Conservation (phyloP, 768 basidiomycete species). For the Chalciporus sphaerocephalus region DNA sequence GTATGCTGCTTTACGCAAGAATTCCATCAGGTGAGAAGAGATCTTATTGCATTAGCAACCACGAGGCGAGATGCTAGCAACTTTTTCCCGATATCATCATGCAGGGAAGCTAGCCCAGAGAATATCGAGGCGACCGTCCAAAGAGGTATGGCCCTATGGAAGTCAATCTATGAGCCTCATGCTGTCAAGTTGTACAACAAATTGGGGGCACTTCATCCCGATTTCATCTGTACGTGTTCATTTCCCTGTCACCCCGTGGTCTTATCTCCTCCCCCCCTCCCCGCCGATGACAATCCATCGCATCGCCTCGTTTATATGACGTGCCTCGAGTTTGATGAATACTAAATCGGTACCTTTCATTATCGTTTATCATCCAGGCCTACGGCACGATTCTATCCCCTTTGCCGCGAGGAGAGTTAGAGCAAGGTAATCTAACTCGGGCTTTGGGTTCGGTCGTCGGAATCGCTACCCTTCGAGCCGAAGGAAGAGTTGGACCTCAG, state of each 20-base stretch:
- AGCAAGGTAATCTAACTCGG: slow-evolving; percentile 83
- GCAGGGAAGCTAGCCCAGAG: slow-evolving; percentile 55
- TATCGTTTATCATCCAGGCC: slow-evolving; percentile 83
- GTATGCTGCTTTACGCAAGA: slow-evolving; percentile 60
- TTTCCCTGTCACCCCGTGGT: slow-evolving; percentile 30
- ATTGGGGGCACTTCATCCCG: slow-evolving; percentile 84
- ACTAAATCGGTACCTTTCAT: slow-evolving; percentile 23
- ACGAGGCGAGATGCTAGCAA: slow-evolving; percentile 25
- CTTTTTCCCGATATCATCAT: slow-evolving; percentile 8
- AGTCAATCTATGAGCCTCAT: slow-evolving; percentile 85
- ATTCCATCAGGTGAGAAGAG: slow-evolving; percentile 57
- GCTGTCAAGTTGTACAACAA: slow-evolving; percentile 86
- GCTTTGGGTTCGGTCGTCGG: slow-evolving; percentile 81
- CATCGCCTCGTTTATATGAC: slow-evolving; percentile 29
- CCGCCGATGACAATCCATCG: slow-evolving; percentile 26
- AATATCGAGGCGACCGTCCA: slow-evolving; percentile 65
- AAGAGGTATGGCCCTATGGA: slow-evolving; percentile 74
- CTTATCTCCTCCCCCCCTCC: slow-evolving; percentile 26
- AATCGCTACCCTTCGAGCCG: slow-evolving; percentile 79
- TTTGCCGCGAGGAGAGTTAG: slow-evolving; percentile 58
- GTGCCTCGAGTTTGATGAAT: slow-evolving; percentile 32
- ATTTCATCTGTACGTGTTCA: slow-evolving; percentile 78
- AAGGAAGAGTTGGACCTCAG: slow-evolving; percentile 81
- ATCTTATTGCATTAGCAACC: slow-evolving; percentile 11
- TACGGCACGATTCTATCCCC: slow-evolving; percentile 79